phyloP scores from a whole-genome alignment of 805 yeast genomes.

The Hyphopichia homilentoma region DNA sequence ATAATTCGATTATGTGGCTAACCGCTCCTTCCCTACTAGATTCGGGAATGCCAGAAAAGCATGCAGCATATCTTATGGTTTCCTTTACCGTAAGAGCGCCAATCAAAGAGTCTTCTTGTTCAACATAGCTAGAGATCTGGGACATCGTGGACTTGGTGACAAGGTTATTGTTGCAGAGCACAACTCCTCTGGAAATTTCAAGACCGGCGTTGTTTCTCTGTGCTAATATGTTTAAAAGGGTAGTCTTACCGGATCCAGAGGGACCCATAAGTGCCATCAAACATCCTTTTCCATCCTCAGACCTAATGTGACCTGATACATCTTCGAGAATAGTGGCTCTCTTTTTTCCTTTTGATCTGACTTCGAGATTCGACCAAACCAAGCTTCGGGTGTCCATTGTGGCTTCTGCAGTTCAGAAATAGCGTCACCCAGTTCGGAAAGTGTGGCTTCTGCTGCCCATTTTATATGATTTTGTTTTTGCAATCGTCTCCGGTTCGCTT shows the following conservation, averaged over 20 bases:
- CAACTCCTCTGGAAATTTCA: constrained; percentile 32
- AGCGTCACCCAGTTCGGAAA: too few species aligned
- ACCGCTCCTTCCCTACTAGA: constrained; percentile 21
- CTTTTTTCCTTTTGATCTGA: not conserved
- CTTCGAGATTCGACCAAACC: not conserved
- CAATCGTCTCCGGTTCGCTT: too few species aligned
- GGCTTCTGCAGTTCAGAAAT: too few species aligned
- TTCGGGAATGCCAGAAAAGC: constrained; percentile 67
- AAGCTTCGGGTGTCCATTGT: not conserved
- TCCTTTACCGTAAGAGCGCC: constrained; percentile 75
- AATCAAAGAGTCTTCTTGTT: constrained; percentile 70
- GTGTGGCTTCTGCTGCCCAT: too few species aligned
- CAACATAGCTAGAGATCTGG: constrained; percentile 63
- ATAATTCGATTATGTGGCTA: constrained; percentile 54
- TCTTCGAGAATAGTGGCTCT: not conserved
- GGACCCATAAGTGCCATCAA: constrained; percentile 48
- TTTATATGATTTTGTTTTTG: too few species aligned
- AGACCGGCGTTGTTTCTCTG: constrained; percentile 30
- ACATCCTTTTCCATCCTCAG: not conserved
- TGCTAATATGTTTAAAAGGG: constrained; percentile 42
- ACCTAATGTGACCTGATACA: not conserved
- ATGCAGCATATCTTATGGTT: constrained; percentile 65
- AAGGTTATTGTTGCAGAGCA: constrained; percentile 23
- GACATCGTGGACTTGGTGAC: constrained; percentile 22
- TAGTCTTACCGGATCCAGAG: constrained; percentile 44